Conservation (phyloP, 768 basidiomycete genomes). For the Leccinum longicurvipes region DNA sequence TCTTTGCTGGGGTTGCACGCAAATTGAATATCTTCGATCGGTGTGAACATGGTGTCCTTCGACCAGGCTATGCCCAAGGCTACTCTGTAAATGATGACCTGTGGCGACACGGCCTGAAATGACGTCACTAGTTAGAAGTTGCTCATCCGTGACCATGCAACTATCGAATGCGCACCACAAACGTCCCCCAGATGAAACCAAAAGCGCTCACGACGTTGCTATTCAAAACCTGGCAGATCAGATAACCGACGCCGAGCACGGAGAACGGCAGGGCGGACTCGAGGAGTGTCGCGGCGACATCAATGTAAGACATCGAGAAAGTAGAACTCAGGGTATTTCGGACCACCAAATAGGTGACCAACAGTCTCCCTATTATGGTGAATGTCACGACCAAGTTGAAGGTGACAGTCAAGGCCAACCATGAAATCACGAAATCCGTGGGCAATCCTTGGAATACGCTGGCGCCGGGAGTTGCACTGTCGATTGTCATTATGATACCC, state of each 20-base stretch:
- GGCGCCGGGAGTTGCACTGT: background rate
- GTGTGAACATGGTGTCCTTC: background rate
- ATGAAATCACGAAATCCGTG: background rate
- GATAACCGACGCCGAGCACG: background rate
- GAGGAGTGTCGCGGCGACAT: background rate
- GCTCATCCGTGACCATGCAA: background rate
- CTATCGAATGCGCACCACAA: background rate
- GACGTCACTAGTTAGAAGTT: background rate
- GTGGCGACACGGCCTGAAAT: background rate
- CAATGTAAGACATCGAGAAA: background rate
- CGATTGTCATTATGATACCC: background rate
- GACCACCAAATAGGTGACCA: background rate
- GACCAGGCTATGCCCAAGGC: background rate
- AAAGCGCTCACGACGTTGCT: background rate
- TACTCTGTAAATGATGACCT: background rate
- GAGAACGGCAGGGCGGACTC: background rate
- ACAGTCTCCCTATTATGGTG: background rate
- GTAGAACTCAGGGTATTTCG: background rate
- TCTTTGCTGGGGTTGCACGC: background rate
- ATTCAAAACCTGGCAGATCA: background rate
- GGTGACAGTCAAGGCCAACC: background rate
- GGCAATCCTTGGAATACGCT: background rate
- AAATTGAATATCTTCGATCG: background rate
- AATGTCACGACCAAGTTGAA: background rate
- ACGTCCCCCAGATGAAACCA: background rate